phyloP scores from a whole-genome alignment of 805 yeast genomes.

The Candida chilensis region DNA sequence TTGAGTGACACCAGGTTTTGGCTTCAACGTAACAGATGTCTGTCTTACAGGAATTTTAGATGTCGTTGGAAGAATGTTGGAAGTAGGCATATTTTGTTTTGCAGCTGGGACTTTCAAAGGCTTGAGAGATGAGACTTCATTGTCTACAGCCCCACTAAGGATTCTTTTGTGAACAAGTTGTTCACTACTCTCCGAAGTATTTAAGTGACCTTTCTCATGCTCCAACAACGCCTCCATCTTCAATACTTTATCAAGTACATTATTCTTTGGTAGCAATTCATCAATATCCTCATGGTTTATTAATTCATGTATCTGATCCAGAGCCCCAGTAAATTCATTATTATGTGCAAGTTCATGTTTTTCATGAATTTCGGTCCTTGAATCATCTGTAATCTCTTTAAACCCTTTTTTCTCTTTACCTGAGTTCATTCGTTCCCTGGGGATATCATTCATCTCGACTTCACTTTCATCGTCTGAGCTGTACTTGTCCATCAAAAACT shows the following conservation, averaged over 20 bases:
- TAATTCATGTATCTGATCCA: too few species aligned
- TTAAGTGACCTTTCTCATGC: slow-evolving; percentile 7
- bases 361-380: too few species aligned
- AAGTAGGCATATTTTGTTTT: too few species aligned
- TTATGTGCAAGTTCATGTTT: too few species aligned
- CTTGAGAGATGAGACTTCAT: too few species aligned
- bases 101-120: not conserved
- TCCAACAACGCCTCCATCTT: slow-evolving; percentile 16
- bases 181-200: not conserved
- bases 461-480: slow-evolving; percentile 6
- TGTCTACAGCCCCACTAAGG: not conserved
- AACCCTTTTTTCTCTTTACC: too few species aligned
- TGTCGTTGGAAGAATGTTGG: not conserved
- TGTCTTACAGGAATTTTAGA: slow-evolving; percentile 1
- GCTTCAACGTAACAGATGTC: not conserved
- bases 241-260: slow-evolving; percentile 15
- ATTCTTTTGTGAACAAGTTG: slow-evolving; percentile 3
- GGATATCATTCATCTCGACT: slow-evolving; percentile 10
- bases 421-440: too few species aligned
- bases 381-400: too few species aligned
- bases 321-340: too few species aligned
- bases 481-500: slow-evolving; percentile 54
- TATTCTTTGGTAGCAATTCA: too few species aligned
- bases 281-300: too few species aligned
- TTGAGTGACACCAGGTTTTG: not conserved